Evolutionary conservation across 176 grass and related monocot species (phyloP).

Genomic region (Oryza glumipatula): DNA sequence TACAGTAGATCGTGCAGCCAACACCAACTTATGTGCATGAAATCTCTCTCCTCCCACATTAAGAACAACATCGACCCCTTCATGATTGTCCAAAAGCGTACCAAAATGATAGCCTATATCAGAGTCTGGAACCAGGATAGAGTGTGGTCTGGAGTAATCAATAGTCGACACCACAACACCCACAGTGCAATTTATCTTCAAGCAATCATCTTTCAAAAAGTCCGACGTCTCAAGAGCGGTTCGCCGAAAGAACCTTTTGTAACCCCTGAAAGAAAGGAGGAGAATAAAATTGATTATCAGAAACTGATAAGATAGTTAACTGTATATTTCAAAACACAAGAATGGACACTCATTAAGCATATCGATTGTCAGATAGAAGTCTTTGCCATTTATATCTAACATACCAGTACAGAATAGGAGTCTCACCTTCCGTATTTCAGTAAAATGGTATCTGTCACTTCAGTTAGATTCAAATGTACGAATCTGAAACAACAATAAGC

Average conservation of each 20-base stretch:
- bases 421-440: not conserved
- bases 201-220: constrained; percentile 90
- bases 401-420: not conserved
- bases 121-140: constrained; percentile 78
- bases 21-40: constrained; percentile 88
- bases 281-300: constrained; percentile 21
- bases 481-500: not conserved
- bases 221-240: constrained; percentile 82
- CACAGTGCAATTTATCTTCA: constrained; percentile 98
- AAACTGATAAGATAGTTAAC: constrained; percentile 2
- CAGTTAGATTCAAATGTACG: not conserved
- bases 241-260: constrained; percentile 87
- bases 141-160: constrained; percentile 70
- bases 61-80: constrained; percentile 87
- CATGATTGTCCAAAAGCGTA: constrained; percentile 73
- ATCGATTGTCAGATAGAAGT: not conserved
- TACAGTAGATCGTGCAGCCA: constrained; percentile 75
- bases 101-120: constrained; percentile 88
- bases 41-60: constrained; percentile 78
- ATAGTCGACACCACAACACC: constrained; percentile 85
- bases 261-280: constrained; percentile 68
- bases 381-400: not conserved
- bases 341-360: constrained; percentile 3
- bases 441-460: not conserved
- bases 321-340: not conserved